Base-by-base conservation (phyloP, 2,329 filamentous ascomycete species). In the Pseudocercospora pini-densiflorae region DNA sequence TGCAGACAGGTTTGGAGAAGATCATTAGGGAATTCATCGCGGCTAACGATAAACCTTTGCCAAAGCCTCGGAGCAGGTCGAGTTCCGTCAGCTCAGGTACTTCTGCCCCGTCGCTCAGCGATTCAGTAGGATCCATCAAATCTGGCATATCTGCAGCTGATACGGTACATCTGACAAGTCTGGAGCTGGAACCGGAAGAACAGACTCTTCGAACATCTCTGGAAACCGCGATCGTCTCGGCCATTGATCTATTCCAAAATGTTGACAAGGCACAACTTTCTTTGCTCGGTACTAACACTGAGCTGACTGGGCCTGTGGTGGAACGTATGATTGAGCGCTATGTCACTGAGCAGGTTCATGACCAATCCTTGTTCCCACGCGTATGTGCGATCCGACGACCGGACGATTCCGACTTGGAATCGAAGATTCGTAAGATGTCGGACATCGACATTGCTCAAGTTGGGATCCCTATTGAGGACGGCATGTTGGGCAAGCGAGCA, bases 181-280 rank as follows among this genome's bases (percentile, higher is more conserved):
- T 79, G 29, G 93, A 91, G 75, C 88, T 92, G 57, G 92, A 95
- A 72, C 93, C 97, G 66, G 94, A 97, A 71, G 95, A 98, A 77
- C 91, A 96, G 71, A 85, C 93, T 31, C 94, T 99, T 90, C 87
- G 94, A 63, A 89, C 89, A 23, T 93, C 93, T 16, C 82, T 98
- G 14, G 95, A 99, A 79, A 96, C 92, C 1, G 94, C 94, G 1
- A 92, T 99, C 10, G 97, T 93, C 9, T 88, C 92, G 9, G 95
- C 94, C 0, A 98, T 99, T 71, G 95, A 99, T 75, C 85, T 98
- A 0, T 99, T 99, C 72, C 94, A 98, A 74, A 89, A 90, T 66
- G 94, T 99, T 5, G 95, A 99, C 77, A 97, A 97, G 78, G 92
- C 97, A 74, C 95, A 98, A 74, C 83, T 99, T 29, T 97, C 94